Evolutionary conservation across 768 basidiomycete genomes (phyloP), one percentile per base, ranked within the genome.

Genomic region (Asterophora parasitica): DNA sequence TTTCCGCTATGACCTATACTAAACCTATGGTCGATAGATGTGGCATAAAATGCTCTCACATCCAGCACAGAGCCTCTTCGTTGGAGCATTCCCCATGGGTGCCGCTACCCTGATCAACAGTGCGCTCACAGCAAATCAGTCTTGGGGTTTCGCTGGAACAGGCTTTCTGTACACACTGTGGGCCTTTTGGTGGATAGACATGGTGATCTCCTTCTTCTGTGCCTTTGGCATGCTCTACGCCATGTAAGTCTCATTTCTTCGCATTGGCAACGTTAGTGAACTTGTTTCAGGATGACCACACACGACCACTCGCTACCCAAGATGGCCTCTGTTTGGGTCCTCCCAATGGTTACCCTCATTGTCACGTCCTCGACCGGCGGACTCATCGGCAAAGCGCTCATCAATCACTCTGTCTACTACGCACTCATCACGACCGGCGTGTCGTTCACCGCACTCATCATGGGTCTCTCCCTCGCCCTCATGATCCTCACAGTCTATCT

Each of bases 101-200:
- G 72, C 67, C 4, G 70, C 77, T 2, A 85, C 83, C 1, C 61
- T 86, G 28, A 73, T 85, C 44, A 77, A 71, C 46, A 65, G 76
- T 32, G 73, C 75, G 0, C 67, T 77, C 15, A 63, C 64, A 4
- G 65, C 77, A 31, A 63, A 81, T n/a, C 61, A 78, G 49, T 52
- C 62, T 9, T 61, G 66, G 51, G 76, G 69, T 15, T 70, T 83
- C 46, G 80, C 79, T 0, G 82, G 82, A 10, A 67, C 56, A 33
- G 43, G 57, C 1, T 81, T 84, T 60, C 59, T 84, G 2, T 79
- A 76, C 48, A 58, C 69, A 19, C 57, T 85, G 31, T 85, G 85
- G 79, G 76, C 62, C 2, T 56, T 83, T 34, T 89, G 86, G 85
- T 88, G 84, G 86, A 36, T 81, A 33, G 81, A 85, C 53, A 65